Conservation (phyloP, 148 eudicot species). For the Silene uniflora region DNA sequence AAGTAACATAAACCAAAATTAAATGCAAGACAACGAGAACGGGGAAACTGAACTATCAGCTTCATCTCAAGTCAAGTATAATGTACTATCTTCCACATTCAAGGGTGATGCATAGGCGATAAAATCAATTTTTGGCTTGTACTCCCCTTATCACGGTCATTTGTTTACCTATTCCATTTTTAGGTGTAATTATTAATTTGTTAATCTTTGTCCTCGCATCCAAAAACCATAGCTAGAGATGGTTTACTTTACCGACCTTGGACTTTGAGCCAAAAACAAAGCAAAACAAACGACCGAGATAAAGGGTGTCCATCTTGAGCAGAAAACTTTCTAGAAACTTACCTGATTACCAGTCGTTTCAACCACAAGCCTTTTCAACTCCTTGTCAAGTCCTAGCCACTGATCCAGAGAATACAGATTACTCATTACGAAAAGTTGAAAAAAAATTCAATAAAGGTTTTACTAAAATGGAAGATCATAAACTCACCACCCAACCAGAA, state of each 20-base stretch:
- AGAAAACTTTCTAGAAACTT: background rate
- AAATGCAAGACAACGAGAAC: background rate
- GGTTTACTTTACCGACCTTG: too few species aligned
- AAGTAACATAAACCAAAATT: background rate
- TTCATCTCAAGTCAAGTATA: background rate
- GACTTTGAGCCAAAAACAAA: too few species aligned
- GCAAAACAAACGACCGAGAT: too few species aligned
- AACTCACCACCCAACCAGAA: constrained; percentile 97
- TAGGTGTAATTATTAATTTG: too few species aligned
- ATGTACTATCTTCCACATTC: background rate
- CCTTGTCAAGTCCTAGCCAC: constrained; percentile 98
- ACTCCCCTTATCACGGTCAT: too few species aligned
- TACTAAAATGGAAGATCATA: background rate
- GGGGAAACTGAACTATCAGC: background rate
- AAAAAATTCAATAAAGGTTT: background rate
- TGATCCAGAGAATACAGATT: constrained; percentile 29
- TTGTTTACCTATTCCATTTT: too few species aligned
- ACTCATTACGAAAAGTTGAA: background rate
- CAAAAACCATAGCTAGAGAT: too few species aligned
- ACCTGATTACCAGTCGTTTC: constrained; percentile 98
- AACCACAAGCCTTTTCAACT: constrained; percentile 71
- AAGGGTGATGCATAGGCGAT: background rate
- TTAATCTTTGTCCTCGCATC: too few species aligned
- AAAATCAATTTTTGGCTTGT: background rate
- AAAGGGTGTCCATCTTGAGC: background rate